Conservation (phyloP, 441 rosid genomes). For the Geranium incanum region DNA sequence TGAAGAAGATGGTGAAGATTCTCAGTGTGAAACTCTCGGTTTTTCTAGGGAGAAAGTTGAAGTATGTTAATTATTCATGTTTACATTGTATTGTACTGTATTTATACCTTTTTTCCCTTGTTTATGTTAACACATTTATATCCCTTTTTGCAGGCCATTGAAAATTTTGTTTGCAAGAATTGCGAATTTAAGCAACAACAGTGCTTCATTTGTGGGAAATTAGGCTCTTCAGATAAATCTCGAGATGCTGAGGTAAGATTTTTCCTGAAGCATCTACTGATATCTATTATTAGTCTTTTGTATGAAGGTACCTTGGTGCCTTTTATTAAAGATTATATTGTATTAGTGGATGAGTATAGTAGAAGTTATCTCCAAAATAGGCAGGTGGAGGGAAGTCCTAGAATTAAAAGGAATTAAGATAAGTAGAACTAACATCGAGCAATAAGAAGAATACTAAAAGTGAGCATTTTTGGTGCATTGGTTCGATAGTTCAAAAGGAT, state of each 20-base stretch:
- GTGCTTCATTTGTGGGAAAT: slow-evolving; percentile 74
- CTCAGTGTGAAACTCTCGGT: slow-evolving; percentile 62
- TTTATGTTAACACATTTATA: slow-evolving; percentile 16
- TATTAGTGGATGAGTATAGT: no score
- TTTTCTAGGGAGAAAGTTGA: slow-evolving; percentile 48
- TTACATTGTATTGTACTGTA: slow-evolving; percentile 14
- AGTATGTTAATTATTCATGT: slow-evolving; percentile 37
- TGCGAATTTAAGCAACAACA: slow-evolving; percentile 68
- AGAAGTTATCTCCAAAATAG: no score
- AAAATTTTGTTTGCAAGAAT: slow-evolving; percentile 58
- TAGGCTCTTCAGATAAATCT: slow-evolving; percentile 72
- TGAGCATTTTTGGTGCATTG: no score
- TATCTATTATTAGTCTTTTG: slow-evolving; percentile 6
- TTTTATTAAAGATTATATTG: no score
- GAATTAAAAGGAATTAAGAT: no score
- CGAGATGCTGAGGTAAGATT: slow-evolving; percentile 58
- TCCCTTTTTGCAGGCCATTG: slow-evolving; percentile 43
- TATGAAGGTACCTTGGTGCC: background rate
- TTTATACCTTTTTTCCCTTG: background rate
- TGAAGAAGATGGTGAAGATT: slow-evolving; percentile 47
- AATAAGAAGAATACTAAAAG: no score
- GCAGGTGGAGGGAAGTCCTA: no score
- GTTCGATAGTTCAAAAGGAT: no score
- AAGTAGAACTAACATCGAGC: no score
- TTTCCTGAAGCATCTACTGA: slow-evolving; percentile 10